Evolutionary conservation across 805 yeast species (phyloP), one percentile per base, ranked within the genome.

Genomic region (Yamadazyma sp.): DNA sequence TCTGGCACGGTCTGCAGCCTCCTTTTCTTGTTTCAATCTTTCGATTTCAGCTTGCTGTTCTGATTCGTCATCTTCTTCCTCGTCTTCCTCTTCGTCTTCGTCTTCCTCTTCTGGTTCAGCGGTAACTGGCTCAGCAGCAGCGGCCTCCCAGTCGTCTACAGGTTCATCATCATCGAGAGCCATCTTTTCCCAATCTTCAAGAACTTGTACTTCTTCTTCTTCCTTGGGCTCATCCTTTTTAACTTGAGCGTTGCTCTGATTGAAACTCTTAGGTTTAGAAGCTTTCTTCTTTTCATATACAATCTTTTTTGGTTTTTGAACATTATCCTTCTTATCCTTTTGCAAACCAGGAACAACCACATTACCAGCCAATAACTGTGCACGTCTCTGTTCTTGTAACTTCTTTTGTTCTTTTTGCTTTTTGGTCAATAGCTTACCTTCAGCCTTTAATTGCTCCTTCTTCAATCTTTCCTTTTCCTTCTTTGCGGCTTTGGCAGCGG

Each of bases 381-480:
- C 85, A 62, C 95, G 84, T 69, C 98, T 88, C 59, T 85, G 84
- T 57, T 91, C 97, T 54, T 82, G 77, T 27, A 81, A 63, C 37
- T 81, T 86, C 68, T 86, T 85, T 60, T 89, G 95, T 63, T 89
- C 96, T 66, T 85, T 88, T 73, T 93, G 99, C 59, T 90, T 91
- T 71, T 87, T 93, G 42, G 96, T 85, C 57, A 93, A 68, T 38
- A 82, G 80, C 59, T 93, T 93, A 56, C 99, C 99, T 66, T 91
- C 97, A 23, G 96, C 93, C 67, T 86, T 87, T 60, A 93, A 78
- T 67, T 87, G 91, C 54, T 93, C 99, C 49, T 78, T 83, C 72
- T 84, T 89, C 42, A 76, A 75, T 65, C 76, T 84, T 55, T 91
- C 97, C 59, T 79, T 85, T 64, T 93, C 99, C 54, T 81, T 87